Conservation (phyloP, 805 yeast species). For the Wickerhamiella spandovensis region DNA sequence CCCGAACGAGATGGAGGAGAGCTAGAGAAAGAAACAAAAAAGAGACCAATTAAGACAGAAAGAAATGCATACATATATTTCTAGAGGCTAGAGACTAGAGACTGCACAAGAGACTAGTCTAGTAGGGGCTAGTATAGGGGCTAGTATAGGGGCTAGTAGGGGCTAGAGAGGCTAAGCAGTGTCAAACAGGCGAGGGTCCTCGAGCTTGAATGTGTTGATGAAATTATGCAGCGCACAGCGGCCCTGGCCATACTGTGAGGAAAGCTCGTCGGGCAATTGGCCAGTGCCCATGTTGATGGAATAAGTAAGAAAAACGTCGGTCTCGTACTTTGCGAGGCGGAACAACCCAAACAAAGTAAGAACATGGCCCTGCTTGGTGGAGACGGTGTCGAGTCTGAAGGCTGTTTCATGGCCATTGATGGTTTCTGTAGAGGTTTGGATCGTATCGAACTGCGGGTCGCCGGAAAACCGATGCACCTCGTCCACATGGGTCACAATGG, state of each 20-base stretch:
- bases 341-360: slow-evolving; percentile 13
- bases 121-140: too few species aligned
- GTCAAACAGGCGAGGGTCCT: slow-evolving; percentile 12
- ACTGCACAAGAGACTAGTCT: too few species aligned
- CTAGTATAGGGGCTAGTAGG: too few species aligned
- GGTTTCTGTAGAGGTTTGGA: slow-evolving; percentile 7
- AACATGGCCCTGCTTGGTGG: slow-evolving; percentile 1
- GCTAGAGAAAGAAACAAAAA: too few species aligned
- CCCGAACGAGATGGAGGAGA: too few species aligned
- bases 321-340: slow-evolving; percentile 11
- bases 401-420: slow-evolving; percentile 8
- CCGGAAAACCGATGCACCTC: slow-evolving; percentile 17
- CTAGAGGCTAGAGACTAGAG: too few species aligned
- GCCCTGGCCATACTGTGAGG: slow-evolving; percentile 5
- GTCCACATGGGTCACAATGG: slow-evolving; percentile 14
- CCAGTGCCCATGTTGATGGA: slow-evolving; percentile 2
- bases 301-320: slow-evolving; percentile 17
- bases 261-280: neutral
- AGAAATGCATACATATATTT: too few species aligned
- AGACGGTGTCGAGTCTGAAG: slow-evolving; percentile 12
- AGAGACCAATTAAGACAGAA: too few species aligned
- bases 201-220: slow-evolving; percentile 8
- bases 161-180: too few species aligned
- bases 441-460: slow-evolving; percentile 1
- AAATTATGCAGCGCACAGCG: slow-evolving; percentile 4